phyloP scores from a whole-genome alignment of 768 basidiomycete genomes.

The Calocybe gangraenosa region DNA sequence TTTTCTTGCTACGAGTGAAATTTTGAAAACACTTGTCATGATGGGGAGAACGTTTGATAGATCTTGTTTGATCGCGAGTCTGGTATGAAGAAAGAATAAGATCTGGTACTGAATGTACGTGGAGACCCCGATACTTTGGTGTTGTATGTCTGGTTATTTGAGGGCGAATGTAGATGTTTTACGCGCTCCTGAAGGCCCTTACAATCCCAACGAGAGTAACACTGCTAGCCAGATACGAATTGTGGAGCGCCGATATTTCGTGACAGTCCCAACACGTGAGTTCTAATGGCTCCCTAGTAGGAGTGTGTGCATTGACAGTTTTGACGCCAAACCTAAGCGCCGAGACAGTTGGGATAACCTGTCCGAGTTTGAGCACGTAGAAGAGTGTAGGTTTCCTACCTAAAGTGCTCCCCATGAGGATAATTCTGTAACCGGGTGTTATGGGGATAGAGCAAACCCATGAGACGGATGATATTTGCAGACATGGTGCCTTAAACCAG shows the following conservation, averaged over 20 bases:
- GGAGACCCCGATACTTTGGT: not conserved
- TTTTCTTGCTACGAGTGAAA: slow-evolving; percentile 16
- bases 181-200: slow-evolving; percentile 54
- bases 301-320: slow-evolving; percentile 32
- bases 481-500: not conserved
- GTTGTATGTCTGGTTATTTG: slow-evolving; percentile 9
- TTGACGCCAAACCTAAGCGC: slow-evolving; percentile 58
- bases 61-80: slow-evolving; percentile 64
- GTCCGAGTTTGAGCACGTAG: slow-evolving; percentile 36
- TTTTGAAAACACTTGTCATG: slow-evolving; percentile 25
- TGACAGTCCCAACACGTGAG: slow-evolving; percentile 63
- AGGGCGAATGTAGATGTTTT: slow-evolving; percentile 36
- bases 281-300: slow-evolving; percentile 30
- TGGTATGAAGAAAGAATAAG: too few species aligned
- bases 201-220: slow-evolving; percentile 67
- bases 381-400: slow-evolving; percentile 46
- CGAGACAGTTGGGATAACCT: slow-evolving; percentile 35
- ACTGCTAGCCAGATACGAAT: slow-evolving; percentile 24
- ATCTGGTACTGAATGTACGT: not conserved
- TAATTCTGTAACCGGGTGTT: slow-evolving; percentile 14
- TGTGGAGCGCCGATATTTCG: too few species aligned
- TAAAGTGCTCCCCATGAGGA: slow-evolving; percentile 33
- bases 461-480: slow-evolving; percentile 22
- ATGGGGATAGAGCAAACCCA: slow-evolving; percentile 25
- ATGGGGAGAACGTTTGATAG: slow-evolving; percentile 44